These are phyloP conservation scores for Daldinia caldariorum DNA, from an alignment of 495 filamentous ascomycete species.

Conservation along the genomic window DNA sequence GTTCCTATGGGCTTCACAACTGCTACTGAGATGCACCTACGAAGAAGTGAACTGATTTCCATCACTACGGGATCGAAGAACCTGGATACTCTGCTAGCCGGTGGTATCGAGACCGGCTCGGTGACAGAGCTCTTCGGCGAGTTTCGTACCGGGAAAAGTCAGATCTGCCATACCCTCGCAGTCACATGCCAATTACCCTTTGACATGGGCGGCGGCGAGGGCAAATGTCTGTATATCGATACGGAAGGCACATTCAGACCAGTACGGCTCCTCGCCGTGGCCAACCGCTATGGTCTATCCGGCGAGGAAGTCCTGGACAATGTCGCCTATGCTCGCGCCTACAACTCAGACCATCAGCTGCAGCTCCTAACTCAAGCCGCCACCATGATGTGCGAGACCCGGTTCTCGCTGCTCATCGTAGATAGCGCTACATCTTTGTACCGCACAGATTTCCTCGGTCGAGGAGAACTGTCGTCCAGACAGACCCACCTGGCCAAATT, in stretches of 20 bases:
- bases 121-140: constrained; percentile 99
- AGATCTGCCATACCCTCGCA: constrained; percentile 98
- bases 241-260: constrained; percentile 98
- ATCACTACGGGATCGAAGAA: constrained; percentile 98
- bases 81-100: constrained; percentile 92
- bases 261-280: constrained; percentile 88
- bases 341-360: constrained; percentile 97
- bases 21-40: constrained; percentile 98
- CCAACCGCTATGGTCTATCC: constrained; percentile 90
- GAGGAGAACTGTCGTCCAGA: constrained; percentile 88
- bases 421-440: constrained; percentile 96
- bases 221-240: constrained; percentile 99
- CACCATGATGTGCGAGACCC: constrained; percentile 98
- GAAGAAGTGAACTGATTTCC: constrained; percentile 94
- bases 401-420: constrained; percentile 93
- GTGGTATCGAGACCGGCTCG: constrained; percentile 94
- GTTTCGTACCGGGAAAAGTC: constrained; percentile 96
- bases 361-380: constrained; percentile 94
- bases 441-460: constrained; percentile 92
- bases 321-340: constrained; percentile 95
- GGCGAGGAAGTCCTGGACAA: constrained; percentile 98
- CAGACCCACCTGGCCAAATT: constrained; percentile 98
- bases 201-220: constrained; percentile 98
- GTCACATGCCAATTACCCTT: constrained; percentile 98
- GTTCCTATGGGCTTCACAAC: constrained; percentile 99